These are phyloP conservation scores for Juglanconis juglandina DNA, from an alignment of 2,329 filamentous ascomycete species.

Conservation along the genomic window DNA sequence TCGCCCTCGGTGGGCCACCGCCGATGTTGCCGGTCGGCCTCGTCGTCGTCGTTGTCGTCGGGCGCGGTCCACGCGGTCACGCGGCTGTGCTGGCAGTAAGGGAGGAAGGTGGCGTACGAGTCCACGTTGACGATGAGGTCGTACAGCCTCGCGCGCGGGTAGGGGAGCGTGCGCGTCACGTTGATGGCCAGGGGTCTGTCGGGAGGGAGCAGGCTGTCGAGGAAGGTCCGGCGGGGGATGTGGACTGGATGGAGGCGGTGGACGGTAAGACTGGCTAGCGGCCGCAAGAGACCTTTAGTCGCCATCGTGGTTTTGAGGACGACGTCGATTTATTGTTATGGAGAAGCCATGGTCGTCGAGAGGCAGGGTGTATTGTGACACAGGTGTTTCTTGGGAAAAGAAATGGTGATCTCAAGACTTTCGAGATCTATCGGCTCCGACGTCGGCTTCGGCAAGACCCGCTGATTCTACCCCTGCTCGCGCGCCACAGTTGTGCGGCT, in stretches of 20 bases:
- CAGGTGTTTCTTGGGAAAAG: neutral
- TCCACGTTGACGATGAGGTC: slow-evolving; percentile 83
- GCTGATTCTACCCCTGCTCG: neutral
- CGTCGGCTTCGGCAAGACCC: slow-evolving; percentile 10
- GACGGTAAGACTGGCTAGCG: slow-evolving; percentile 1
- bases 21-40: slow-evolving; percentile 26
- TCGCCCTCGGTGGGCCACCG: slow-evolving; percentile 71
- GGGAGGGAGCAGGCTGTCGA: slow-evolving; percentile 24
- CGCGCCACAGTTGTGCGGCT: neutral
- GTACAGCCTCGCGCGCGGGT: slow-evolving; percentile 70
- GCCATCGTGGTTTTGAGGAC: slow-evolving; percentile 4
- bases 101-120: slow-evolving; percentile 82
- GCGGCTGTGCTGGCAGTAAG: slow-evolving; percentile 75
- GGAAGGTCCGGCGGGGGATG: slow-evolving; percentile 13
- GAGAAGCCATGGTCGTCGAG: neutral
- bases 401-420: slow-evolving; percentile 11
- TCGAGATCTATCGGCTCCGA: slow-evolving; percentile 12
- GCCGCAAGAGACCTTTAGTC: slow-evolving; percentile 7
- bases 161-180: slow-evolving; percentile 73
- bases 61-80: slow-evolving; percentile 71
- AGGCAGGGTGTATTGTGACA: no score
- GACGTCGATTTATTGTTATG: neutral
- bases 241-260: neutral
- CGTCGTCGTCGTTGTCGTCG: slow-evolving; percentile 33
- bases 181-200: slow-evolving; percentile 57